phyloP scores from a whole-genome alignment of 768 basidiomycete species.

The Xanthoconium stramineum region DNA sequence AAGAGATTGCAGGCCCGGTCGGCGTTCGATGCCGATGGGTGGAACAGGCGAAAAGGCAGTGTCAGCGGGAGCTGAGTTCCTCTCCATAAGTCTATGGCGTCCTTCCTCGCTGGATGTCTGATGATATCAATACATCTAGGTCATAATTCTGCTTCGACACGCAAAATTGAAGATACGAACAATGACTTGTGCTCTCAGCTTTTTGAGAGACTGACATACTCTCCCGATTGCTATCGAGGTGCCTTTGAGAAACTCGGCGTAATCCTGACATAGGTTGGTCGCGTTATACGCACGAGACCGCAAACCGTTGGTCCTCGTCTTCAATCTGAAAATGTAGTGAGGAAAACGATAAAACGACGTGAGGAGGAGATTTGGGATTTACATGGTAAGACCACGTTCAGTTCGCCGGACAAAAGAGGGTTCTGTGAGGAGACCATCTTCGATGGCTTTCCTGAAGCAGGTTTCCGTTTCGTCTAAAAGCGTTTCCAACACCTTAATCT shows the following conservation, averaged over 20 bases:
- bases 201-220: neutral
- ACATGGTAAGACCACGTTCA: neutral
- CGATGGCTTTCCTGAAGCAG: neutral
- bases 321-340: too few species aligned
- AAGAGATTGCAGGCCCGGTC: accelerated
- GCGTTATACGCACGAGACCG: neutral
- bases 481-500: constrained; percentile 2
- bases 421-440: constrained; percentile 2
- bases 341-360: too few species aligned
- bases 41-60: too few species aligned
- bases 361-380: too few species aligned
- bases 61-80: neutral
- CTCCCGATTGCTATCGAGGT: constrained; percentile 2
- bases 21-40: accelerated
- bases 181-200: neutral
- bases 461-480: constrained; percentile 2
- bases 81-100: neutral
- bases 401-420: neutral
- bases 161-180: neutral
- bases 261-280: neutral
- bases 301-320: neutral
- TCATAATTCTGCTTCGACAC: neutral
- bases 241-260: neutral
- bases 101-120: neutral
- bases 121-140: neutral